Conservation (phyloP, 139 green algal species). For the Picochlorum sp. region DNA sequence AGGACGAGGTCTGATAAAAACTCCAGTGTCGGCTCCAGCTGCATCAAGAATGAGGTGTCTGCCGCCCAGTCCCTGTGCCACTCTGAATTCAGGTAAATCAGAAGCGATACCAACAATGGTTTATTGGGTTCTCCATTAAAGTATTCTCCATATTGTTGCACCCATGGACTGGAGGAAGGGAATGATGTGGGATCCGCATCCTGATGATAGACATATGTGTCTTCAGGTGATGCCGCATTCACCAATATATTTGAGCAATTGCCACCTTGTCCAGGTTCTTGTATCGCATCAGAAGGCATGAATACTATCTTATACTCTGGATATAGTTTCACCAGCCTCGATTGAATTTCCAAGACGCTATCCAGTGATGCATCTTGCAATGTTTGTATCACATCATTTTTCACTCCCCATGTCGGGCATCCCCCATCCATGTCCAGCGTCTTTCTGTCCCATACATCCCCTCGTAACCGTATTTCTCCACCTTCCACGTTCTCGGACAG, state of each 20-base stretch:
- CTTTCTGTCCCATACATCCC: constrained; percentile 43
- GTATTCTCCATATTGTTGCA: constrained; percentile 52
- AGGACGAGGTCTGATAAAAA: constrained; percentile 55
- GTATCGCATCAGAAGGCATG: constrained; percentile 63
- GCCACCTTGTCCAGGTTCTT: constrained; percentile 20
- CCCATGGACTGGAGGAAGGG: constrained; percentile 30
- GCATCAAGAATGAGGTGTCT: constrained; percentile 82
- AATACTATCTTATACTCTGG: constrained; percentile 58
- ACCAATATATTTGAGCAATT: constrained; percentile 68
- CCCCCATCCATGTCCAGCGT: constrained; percentile 46
- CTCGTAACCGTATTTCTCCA: constrained; percentile 12
- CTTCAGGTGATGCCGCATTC: constrained; percentile 64
- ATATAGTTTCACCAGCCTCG: constrained; percentile 55
- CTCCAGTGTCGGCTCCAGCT: constrained; percentile 41
- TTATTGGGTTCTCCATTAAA: constrained; percentile 68
- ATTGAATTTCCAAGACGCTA: constrained; percentile 63
- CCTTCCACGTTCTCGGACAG: constrained; percentile 1
- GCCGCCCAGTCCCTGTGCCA: constrained; percentile 63
- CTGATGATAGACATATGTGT: constrained; percentile 69
- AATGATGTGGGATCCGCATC: constrained; percentile 74
- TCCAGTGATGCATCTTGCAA: constrained; percentile 25
- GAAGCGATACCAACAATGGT: constrained; percentile 69
- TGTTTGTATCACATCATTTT: constrained; percentile 26
- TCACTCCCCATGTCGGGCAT: constrained; percentile 54
- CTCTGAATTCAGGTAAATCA: constrained; percentile 70